Evolutionary conservation across 768 basidiomycete genomes (phyloP), one percentile per base, ranked within the genome.

Genomic region (Termitomyces heimii): DNA sequence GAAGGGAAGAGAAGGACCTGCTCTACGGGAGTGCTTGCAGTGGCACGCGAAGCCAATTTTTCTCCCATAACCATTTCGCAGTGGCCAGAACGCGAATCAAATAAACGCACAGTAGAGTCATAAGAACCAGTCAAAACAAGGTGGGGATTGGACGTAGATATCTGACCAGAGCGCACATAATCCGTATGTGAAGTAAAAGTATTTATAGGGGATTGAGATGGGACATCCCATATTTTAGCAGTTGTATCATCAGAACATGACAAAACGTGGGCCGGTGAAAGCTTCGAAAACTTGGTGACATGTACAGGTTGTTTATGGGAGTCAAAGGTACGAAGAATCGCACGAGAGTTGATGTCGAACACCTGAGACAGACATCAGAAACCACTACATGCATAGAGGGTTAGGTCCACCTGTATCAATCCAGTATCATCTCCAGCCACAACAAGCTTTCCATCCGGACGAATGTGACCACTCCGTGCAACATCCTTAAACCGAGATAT

Each of bases 231-330:
- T 1, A 98, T 75, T 69, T 85, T 89, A 54, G 91, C 90, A 24
- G 95, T 94, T 2, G 91, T 92, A 68, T 99, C 97, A 71, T 98
- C 96, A 3, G 95, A 98, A 65, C 93, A 95, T 4, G 97, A 95
- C 29, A 98, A 80, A 52, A 98, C 76, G 63, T 93, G 90, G 0
- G 92, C 91, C 2, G 89, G 86, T 14, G 83, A 78, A 54, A 88
- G 78, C 3, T 85, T 71, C 1, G 96, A 98, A 70, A 98, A 99
- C 62, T 89, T 91, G 6, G 94, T 85, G 58, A 96, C 89, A 73
- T 98, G 94, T 0, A 97, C 94, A 31, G 97, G 94, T 65, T 97
- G 95, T 66, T 96, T 94, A 73, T 98, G 96, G 2, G 88, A 85
- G 63, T 94, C 90, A 53, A 99, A 80, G 0, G 93, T 90, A 55